These are phyloP conservation scores for Gleditsia sinensis DNA, from an alignment of 306 rosid genomes.

Conservation along the genomic window DNA sequence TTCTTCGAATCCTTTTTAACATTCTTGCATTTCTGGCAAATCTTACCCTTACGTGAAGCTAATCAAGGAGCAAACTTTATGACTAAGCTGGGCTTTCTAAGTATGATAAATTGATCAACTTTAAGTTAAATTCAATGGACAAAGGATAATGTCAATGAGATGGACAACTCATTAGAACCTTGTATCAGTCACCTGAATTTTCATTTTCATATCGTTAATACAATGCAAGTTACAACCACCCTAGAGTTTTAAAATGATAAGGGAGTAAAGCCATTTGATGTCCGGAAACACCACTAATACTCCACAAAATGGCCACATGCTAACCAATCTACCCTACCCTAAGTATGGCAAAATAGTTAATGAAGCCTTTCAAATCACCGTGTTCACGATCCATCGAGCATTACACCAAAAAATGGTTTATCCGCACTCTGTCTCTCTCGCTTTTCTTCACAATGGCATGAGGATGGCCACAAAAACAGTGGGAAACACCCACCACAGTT, in stretches of 20 bases:
- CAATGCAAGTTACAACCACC: not conserved
- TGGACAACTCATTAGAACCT: too few relatives aligned
- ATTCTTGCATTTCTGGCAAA: too few relatives aligned
- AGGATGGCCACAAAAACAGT: conserved; percentile 33
- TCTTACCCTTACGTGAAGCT: too few relatives aligned
- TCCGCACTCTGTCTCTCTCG: not conserved
- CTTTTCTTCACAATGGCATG: conserved; percentile 27
- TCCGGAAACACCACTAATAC: conserved; percentile 16
- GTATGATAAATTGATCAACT: too few relatives aligned
- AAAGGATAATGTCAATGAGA: too few relatives aligned
- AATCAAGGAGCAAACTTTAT: too few relatives aligned
- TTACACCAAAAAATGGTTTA: not conserved
- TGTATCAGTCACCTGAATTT: not conserved
- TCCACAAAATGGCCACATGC: not conserved
- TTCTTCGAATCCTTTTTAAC: too few relatives aligned
- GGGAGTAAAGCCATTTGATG: not conserved
- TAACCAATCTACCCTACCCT: not conserved
- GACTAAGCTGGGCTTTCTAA: too few relatives aligned
- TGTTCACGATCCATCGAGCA: not conserved
- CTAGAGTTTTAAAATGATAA: not conserved
- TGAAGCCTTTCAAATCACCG: not conserved
- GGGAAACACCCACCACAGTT: conserved; percentile 33
- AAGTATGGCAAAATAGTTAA: not conserved
- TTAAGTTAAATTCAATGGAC: too few relatives aligned
- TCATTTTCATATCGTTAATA: not conserved